Evolutionary conservation across 2,329 filamentous ascomycete genomes (phyloP).

Genomic region (Paraconiothyrium brasiliense): DNA sequence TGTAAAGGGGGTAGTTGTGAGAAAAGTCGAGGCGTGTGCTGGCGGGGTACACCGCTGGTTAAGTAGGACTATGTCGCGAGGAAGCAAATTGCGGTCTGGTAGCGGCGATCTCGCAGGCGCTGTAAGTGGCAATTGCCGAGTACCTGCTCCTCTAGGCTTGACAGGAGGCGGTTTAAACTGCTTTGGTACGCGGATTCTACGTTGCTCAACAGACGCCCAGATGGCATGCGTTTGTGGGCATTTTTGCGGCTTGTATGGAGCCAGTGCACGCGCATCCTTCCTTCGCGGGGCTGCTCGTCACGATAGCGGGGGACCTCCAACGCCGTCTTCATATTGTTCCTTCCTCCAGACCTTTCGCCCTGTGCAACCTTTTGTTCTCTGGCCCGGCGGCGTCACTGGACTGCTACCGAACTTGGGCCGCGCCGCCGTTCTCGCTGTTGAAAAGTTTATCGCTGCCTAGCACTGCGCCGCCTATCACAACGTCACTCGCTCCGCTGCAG

Average conservation of each 20-base stretch:
- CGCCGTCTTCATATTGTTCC: slow-evolving; percentile 3
- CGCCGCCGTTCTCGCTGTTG: slow-evolving; percentile 16
- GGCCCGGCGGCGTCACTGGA: slow-evolving; percentile 5
- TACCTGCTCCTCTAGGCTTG: slow-evolving; percentile 10
- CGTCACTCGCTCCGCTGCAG: slow-evolving; percentile 12
- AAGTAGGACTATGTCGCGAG: slow-evolving; percentile 38
- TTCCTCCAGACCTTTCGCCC: not conserved
- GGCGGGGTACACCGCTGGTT: slow-evolving; percentile 48
- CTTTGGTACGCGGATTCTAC: slow-evolving; percentile 32
- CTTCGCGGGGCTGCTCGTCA: slow-evolving; percentile 3
- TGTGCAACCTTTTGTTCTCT: not conserved
- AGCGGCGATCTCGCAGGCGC: slow-evolving; percentile 17
- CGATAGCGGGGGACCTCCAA: slow-evolving; percentile 5
- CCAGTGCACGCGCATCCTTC: not conserved
- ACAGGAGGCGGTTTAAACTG: slow-evolving; percentile 34
- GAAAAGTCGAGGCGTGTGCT: slow-evolving; percentile 23
- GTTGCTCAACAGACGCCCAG: slow-evolving; percentile 39
- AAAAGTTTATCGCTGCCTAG: slow-evolving; percentile 16
- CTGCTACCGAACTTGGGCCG: slow-evolving; percentile 25
- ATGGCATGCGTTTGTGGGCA: slow-evolving; percentile 25
- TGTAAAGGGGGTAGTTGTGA: slow-evolving; percentile 25
- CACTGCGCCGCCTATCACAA: slow-evolving; percentile 16
- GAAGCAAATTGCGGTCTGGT: slow-evolving; percentile 46
- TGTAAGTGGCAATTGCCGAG: slow-evolving; percentile 41
- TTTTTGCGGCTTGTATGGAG: slow-evolving; percentile 12